Base-by-base conservation (phyloP, 1,139 yeast species). In the Pneumocystis sp. region DNA sequence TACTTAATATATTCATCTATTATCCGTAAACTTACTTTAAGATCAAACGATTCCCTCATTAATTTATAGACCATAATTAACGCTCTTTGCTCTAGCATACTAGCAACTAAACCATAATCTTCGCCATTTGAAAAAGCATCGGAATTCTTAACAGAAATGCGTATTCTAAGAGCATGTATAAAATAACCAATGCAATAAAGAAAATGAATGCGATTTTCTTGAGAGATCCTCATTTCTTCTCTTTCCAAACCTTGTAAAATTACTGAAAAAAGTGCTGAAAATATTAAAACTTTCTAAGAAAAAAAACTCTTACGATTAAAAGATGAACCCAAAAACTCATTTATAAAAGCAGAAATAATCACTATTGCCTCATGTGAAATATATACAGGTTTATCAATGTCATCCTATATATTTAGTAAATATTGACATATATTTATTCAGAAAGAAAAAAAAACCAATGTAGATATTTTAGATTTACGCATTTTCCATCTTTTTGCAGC, bases 121-220 rank as follows among this genome's bases (percentile, higher is more conserved):
- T 69, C 68, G 6, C 65, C 66, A 45, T 67, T 68, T 25, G 67
- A 63, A 25, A 65, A 66, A 42, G 64, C 50, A 61, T 50, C 42
- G 63, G 63, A 44, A 19, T 65, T 39, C 19, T 67, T 69, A 59
- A 71, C 72, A 70, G 76, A 71, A 50, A 67, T 44, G 77, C 73
- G 66, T 79, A 80, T 66, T 74, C 81, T 64, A 75, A 67, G 60
- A 19, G 63, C 64, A 29, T 62, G 80, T 42, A 84, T 71, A 71
- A 89, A 87, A 96, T 96, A 93, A 0, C 90, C 80, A 10, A 82
- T 77, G 4, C 89, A 77, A 67, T 83, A 78, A 65, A 88, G 81
- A 73, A 82, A 90, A 64, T 83, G 83, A 65, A 78, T 73, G 63
- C 74, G 75, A 64, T 79, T 79, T 10, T 73, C 70, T 2, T 68